A percentile compares a stretch with the other conserved stretches of the same genome.
Conservation (phyloP, 768 basidiomycete species). For the Auricularia heimuer region DNA sequence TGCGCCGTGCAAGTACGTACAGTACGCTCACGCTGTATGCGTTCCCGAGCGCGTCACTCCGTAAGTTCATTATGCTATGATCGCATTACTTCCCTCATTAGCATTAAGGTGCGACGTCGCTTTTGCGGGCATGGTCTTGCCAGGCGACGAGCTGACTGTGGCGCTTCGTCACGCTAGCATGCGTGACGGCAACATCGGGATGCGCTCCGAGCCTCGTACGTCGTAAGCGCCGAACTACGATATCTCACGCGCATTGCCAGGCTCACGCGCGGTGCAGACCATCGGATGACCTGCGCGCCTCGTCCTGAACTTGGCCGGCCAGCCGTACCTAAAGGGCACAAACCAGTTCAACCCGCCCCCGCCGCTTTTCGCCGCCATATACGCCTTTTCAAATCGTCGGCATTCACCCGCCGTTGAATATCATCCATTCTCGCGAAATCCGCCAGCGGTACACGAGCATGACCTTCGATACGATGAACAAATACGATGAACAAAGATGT, state of each 20-base stretch:
- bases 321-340: slow-evolving; percentile 99
- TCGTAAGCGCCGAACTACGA: too few species aligned
- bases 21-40: slow-evolving; percentile 89
- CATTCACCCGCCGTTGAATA: slow-evolving; percentile 96
- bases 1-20: slow-evolving; percentile 84
- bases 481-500: slow-evolving; percentile 61
- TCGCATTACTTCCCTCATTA: slow-evolving; percentile 8
- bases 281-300: slow-evolving; percentile 87
- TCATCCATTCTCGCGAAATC: slow-evolving; percentile 96
- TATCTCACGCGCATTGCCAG: too few species aligned
- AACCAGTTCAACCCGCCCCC: slow-evolving; percentile 87
- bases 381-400: slow-evolving; percentile 99
- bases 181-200: slow-evolving; percentile 79
- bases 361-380: slow-evolving; percentile 78
- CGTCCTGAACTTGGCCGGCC: slow-evolving; percentile 97
- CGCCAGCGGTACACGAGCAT: slow-evolving; percentile 99
- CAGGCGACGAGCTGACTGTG: slow-evolving; percentile 77
- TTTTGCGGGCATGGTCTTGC: slow-evolving; percentile 97
- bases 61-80: slow-evolving; percentile 22
- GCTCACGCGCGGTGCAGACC: slow-evolving; percentile 61
- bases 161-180: slow-evolving; percentile 84
- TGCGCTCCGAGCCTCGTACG: too few species aligned
- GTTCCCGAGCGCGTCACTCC: slow-evolving; percentile 77
- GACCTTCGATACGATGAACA: slow-evolving; percentile 86
- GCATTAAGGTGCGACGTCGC: slow-evolving; percentile 69